Base-by-base conservation (phyloP, 1,139 yeast species). In the Geotrichum bryndzae region DNA sequence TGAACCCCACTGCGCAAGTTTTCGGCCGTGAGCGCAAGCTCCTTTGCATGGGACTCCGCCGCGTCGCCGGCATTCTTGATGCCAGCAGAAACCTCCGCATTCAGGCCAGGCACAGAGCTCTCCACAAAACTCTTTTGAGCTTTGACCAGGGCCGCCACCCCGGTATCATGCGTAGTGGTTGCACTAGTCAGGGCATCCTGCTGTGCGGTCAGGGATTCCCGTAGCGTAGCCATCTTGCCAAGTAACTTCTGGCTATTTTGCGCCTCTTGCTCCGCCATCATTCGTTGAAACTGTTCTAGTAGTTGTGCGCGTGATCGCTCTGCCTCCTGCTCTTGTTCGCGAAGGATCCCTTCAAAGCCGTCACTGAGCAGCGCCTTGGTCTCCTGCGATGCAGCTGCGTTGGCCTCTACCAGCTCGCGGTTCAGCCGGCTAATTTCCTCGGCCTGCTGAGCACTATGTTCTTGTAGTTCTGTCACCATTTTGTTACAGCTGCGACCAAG, bases 401-500 rank as follows among this genome's bases (percentile, higher is more conserved):
- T 51, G 2, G 54, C 52, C 2, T 38, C 31, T 25, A 33, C 27
- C 31, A 60, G 58, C 23, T 51, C 50, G 5, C 54, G 38, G 22
- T 57, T 57, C 41, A 60, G 38, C 31, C 23, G 35, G 6, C 10
- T 31, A 18, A 57, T 53, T 27, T 51, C 54, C 6, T 15, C 41
- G 2, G 61, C 45, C 51, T 65, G 67, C 15, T 33, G 51, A 2
- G 51, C 54, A 8, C 56, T 63, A 50, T 63, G 62, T 23, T 55
- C 62, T 3, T 58, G 53, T 23, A 58, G 15, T 1, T 60, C 55
- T n/a, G 27, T 18, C 46, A 61, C 53, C 45, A 56, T 27, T 10
- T 10, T 15, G n/a, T 13, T 31, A 11, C 48, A 59, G n/a, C n/a
- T 56, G 54, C 13, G 18, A 3, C 51, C 56, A 11, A 50, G 56